A percentile compares a stretch with the other conserved stretches of the same genome.
Conservation (phyloP, 1,284 basidiomycete species). For the Cryptococcus sp. region DNA sequence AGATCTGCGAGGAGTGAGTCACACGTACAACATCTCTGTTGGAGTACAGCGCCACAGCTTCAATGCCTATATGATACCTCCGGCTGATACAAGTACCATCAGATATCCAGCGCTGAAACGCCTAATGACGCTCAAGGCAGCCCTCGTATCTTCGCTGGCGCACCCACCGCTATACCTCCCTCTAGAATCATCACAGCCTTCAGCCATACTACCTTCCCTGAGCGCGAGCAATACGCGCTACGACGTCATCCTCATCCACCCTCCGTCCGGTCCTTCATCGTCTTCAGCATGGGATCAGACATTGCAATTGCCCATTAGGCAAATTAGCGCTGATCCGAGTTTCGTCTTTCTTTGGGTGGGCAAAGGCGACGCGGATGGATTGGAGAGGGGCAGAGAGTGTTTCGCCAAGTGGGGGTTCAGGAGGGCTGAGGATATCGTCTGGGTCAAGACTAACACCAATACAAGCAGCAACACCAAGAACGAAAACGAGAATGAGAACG, state of each 20-base stretch:
- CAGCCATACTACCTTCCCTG: constrained; percentile 14
- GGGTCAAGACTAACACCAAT: constrained; percentile 86
- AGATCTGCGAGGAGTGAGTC: constrained; percentile 88
- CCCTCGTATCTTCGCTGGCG: constrained; percentile 32
- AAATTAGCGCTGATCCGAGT: constrained; percentile 83
- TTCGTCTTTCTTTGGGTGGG: constrained; percentile 98
- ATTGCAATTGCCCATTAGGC: constrained; percentile 76
- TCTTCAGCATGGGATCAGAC: constrained; percentile 79
- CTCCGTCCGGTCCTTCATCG: constrained; percentile 70
- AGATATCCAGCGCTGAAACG: constrained; percentile 91
- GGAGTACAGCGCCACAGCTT: background rate
- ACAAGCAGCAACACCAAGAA: background rate
- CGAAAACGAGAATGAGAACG: constrained; percentile 26
- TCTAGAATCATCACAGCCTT: constrained; percentile 18
- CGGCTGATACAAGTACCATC: background rate
- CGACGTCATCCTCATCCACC: constrained; percentile 90
- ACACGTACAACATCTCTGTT: background rate
- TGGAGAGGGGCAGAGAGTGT: constrained; percentile 89
- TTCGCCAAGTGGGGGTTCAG: constrained; percentile 94
- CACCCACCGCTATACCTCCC: constrained; percentile 47
- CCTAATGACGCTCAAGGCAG: constrained; percentile 73
- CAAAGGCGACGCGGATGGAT: constrained; percentile 80
- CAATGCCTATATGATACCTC: background rate
- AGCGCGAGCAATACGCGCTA: constrained; percentile 59
- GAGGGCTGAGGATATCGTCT: constrained; percentile 94